Base-by-base conservation (phyloP, 805 yeast genomes). In the Nakazawaea peltata region DNA sequence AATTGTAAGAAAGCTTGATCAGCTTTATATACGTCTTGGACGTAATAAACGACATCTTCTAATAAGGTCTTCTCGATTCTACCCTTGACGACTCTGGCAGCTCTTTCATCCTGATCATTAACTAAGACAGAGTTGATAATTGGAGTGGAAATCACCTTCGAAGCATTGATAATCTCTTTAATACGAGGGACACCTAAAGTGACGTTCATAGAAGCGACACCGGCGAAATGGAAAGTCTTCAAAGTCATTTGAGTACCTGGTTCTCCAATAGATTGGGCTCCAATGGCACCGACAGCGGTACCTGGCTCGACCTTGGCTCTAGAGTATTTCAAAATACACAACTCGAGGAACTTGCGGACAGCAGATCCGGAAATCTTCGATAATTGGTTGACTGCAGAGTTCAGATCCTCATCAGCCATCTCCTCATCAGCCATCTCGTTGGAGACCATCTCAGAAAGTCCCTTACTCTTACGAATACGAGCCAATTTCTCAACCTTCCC, bases 131-230 rank as follows among this genome's bases (percentile, higher is more conserved):
- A 94, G 47, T 90, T 87, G 54, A 92, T 92, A 54, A 92, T 92
- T 2, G 98, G 98, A 6, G 98, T 92, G 5, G 95, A 85, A 48
- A 92, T 92, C 14, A 77, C 74, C 57, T 92, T 92, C 14, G 97
- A 84, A 3, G 98, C 98, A 57, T 92, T 92, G 57, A 92, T 92
- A 57, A 92, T 92, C 67, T 92, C 98, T 63, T 92, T 92, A 56
- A 92, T 90, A 74, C 98, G 96, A 33, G 98, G 98, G 35, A 92
- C 98, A 74, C 98, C 98, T 47, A 92, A 73, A 0, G 98, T 92
- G 45, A 90, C 95, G 66, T 92, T 92, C 97, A 90, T 92, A 31
- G 95, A 83, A 24, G 98, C 97, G 39, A 92, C 98, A 71, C 98
- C 98, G 51, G 98, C 98, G 71, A 92, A 92, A 69, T 92, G 65